Conservation (phyloP, 768 basidiomycete species). For the Tricholoma matsutake region DNA sequence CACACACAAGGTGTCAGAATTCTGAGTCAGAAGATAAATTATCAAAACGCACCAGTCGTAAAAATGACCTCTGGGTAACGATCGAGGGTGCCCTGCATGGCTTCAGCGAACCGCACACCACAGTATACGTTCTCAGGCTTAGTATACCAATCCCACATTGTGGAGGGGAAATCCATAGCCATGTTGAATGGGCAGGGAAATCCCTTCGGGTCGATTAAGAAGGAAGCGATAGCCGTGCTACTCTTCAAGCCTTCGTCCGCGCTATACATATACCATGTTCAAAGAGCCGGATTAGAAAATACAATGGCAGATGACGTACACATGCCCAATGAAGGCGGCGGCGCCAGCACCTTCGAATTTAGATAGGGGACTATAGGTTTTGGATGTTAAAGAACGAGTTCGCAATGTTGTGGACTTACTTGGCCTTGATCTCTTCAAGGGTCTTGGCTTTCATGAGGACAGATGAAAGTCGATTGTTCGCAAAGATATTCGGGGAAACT, state of each 20-base stretch:
- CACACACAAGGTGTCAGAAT: not conserved
- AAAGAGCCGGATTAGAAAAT: not conserved
- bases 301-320: conserved; percentile 7
- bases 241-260: conserved; percentile 21
- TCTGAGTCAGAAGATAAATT: not conserved
- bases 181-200: conserved; percentile 22
- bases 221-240: conserved; percentile 14
- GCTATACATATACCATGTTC: conserved; percentile 7
- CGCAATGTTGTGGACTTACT: conserved; percentile 17
- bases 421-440: conserved; percentile 22
- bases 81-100: conserved; percentile 20
- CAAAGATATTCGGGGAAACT: conserved; percentile 23
- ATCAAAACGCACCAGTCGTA: conserved; percentile 12
- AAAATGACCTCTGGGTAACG: conserved; percentile 19
- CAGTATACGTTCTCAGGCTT: conserved; percentile 27
- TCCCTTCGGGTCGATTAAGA: conserved; percentile 16
- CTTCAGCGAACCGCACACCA: conserved; percentile 25
- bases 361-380: conserved; percentile 13
- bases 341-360: conserved; percentile 16
- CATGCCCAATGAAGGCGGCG: conserved; percentile 14
- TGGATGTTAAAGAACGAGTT: not conserved
- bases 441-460: conserved; percentile 27
- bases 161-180: conserved; percentile 19
- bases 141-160: conserved; percentile 31
- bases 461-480: conserved; percentile 25